Percentiles rank a stretch among this genome's conserved stretches.
These are phyloP conservation scores for Coemansia sp. DNA, from an alignment of 192 early-diverging fungal genomes.

Conservation along the genomic window DNA sequence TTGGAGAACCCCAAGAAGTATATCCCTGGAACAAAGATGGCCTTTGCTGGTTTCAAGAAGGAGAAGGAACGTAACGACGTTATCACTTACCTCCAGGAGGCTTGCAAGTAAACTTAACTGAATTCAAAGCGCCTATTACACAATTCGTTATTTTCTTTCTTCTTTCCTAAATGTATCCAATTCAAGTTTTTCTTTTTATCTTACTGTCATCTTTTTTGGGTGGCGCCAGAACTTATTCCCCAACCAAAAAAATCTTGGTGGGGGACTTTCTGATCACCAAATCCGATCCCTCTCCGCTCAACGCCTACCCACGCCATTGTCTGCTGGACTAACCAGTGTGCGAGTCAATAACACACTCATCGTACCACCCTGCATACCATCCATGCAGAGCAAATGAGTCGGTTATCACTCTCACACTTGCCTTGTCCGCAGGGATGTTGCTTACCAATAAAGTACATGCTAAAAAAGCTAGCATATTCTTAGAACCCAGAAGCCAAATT, in stretches of 20 bases:
- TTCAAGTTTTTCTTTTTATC: not conserved
- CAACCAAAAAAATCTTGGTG: not conserved
- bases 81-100: constrained; percentile 90
- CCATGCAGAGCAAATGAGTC: no score
- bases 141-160: not conserved
- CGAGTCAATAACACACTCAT: no score
- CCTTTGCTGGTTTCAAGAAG: constrained; percentile 81
- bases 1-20: constrained; percentile 99
- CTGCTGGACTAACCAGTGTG: no score
- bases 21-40: constrained; percentile 97
- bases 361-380: no score
- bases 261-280: not conserved
- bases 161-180: not conserved
- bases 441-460: no score
- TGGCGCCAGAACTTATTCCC: not conserved
- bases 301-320: no score
- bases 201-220: not conserved
- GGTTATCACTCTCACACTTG: no score
- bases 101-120: constrained; percentile 22
- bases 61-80: constrained; percentile 81
- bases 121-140: constrained; percentile 1
- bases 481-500: no score
- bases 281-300: not conserved
- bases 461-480: no score
- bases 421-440: no score